Conservation (phyloP, 192 early-diverging fungal species). For the Podila clonocystis region DNA sequence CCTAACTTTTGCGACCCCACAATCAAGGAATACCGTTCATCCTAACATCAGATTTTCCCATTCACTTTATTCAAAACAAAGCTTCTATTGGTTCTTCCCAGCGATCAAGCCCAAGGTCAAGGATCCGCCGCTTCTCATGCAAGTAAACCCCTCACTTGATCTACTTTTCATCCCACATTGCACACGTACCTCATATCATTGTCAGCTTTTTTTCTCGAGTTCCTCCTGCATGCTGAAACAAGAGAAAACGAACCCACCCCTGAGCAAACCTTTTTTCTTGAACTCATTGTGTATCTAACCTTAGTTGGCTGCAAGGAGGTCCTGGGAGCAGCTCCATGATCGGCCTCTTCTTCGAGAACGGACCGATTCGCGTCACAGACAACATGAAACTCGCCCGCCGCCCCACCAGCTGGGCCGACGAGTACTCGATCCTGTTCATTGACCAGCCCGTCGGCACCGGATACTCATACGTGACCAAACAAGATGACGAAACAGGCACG, state of each 20-base stretch:
- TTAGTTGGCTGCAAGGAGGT: constrained; percentile 83
- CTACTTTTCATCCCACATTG: neutral
- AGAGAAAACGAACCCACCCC: neutral
- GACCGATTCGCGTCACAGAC: constrained; percentile 72
- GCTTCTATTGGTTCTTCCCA: constrained; percentile 87
- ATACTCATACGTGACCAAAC: constrained; percentile 43
- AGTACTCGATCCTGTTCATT: constrained; percentile 80
- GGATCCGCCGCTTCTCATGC: constrained; percentile 75
- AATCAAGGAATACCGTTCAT: neutral
- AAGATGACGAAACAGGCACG: constrained; percentile 9
- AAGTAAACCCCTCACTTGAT: constrained; percentile 11
- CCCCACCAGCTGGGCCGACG: constrained; percentile 70
- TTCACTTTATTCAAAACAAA: neutral
- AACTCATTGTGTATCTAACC: neutral
- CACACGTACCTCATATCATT: neutral
- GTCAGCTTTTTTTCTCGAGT: neutral
- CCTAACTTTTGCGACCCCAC: constrained; percentile 2
- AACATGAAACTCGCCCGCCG: constrained; percentile 63
- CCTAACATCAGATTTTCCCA: constrained; percentile 7
- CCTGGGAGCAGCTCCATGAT: constrained; percentile 86
- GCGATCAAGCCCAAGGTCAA: constrained; percentile 65
- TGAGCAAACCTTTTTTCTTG: neutral
- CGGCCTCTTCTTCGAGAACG: constrained; percentile 77
- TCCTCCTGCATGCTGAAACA: neutral
- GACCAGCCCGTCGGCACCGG: constrained; percentile 90